Evolutionary conservation across 768 basidiomycete genomes (phyloP).

Genomic region (Pluteus cervinus): DNA sequence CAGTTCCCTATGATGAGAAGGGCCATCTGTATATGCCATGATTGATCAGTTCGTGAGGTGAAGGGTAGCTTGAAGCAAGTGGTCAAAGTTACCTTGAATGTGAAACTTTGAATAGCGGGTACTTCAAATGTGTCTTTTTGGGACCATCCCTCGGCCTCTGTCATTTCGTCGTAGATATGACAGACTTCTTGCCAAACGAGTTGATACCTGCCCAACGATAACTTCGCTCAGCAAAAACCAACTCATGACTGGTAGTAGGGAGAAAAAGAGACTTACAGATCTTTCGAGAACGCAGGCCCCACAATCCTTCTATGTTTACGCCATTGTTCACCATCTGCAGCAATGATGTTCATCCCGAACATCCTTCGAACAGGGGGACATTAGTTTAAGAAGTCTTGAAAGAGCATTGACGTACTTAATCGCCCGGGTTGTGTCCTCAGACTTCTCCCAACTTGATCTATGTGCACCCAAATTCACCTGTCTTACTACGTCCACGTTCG

Average conservation of each 20-base stretch:
- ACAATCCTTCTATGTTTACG: conserved; percentile 32
- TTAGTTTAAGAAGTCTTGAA: too few species aligned
- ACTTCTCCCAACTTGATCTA: conserved; percentile 17
- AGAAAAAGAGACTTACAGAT: conserved; percentile 15
- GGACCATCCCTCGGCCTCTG: conserved; percentile 23
- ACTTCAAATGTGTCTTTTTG: conserved; percentile 12
- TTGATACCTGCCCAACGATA: conserved; percentile 18
- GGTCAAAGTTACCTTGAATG: conserved; percentile 22
- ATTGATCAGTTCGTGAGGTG: not conserved
- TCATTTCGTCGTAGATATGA: conserved; percentile 26
- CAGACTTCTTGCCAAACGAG: conserved; percentile 30
- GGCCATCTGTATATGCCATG: conserved; percentile 1
- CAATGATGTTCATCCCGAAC: conserved; percentile 31
- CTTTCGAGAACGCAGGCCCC: conserved; percentile 30
- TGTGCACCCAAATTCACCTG: conserved; percentile 17
- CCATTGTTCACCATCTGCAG: conserved; percentile 31
- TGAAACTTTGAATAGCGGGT: conserved; percentile 19
- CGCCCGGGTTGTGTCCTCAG: conserved; percentile 9
- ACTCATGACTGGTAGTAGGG: not conserved
- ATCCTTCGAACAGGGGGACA: conserved; percentile 14
- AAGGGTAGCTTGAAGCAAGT: not conserved
- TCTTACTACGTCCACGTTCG: conserved; percentile 22
- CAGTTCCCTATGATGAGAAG: conserved; percentile 7
- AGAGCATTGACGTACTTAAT: conserved; percentile 14
- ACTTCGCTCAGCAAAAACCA: conserved; percentile 2